phyloP scores from a whole-genome alignment of 768 basidiomycete species.

The Tremella mesenterica region DNA sequence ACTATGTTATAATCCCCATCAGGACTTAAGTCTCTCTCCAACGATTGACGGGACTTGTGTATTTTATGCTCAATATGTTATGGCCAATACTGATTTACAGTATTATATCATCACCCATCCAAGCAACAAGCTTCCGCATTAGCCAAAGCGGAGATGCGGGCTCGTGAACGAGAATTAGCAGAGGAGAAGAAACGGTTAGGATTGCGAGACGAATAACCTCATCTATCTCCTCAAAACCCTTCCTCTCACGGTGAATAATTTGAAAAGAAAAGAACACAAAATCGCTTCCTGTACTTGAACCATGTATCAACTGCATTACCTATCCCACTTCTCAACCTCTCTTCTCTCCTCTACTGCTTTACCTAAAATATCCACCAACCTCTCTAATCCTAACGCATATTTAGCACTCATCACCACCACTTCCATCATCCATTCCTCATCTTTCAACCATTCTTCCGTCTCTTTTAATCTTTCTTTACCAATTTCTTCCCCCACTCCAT shows the following conservation, averaged over 20 bases:
- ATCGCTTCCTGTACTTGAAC: too few relatives aligned
- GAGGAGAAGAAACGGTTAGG: constrained; percentile 66
- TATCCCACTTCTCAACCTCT: constrained; percentile 44
- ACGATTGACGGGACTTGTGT: too few relatives aligned
- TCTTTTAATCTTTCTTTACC: constrained; percentile 24
- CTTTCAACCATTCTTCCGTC: constrained; percentile 50
- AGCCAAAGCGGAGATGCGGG: constrained; percentile 82
- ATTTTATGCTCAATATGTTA: too few relatives aligned
- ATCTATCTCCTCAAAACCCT: neutral
- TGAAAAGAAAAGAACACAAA: too few relatives aligned
- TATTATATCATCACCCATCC: constrained; percentile 95
- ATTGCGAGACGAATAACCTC: constrained; percentile 14
- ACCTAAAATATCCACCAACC: constrained; percentile 61
- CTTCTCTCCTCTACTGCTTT: constrained; percentile 45
- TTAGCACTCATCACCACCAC: constrained; percentile 81
- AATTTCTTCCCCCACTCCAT: constrained; percentile 55
- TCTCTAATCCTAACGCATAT: constrained; percentile 67
- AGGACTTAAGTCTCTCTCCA: too few relatives aligned
- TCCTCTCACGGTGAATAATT: too few relatives aligned
- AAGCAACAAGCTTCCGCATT: constrained; percentile 81
- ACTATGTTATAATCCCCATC: too few relatives aligned
- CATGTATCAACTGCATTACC: too few relatives aligned
- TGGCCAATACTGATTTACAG: constrained; percentile 44
- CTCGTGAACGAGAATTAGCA: constrained; percentile 79
- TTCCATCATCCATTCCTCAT: constrained; percentile 48